Evolutionary conservation across 306 rosid species (phyloP), one percentile per base, ranked within the genome.

Genomic region (Gastrolobium bilobum): DNA sequence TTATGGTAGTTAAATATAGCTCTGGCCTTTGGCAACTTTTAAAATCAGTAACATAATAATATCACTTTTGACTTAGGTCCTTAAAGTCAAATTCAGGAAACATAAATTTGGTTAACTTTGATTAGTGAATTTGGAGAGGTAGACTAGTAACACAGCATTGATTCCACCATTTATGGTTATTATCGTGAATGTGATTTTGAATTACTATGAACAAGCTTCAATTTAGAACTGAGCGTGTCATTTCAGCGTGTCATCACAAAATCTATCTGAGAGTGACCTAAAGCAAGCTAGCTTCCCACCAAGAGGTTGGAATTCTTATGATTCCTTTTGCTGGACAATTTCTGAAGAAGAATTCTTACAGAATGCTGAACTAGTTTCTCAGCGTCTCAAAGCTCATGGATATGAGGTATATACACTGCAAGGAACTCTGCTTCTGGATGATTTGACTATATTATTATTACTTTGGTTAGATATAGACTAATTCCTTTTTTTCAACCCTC

Each of bases 291-390:
- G 76, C 79, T 48, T 85, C 78, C 99, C 99, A 6, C 98, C 97
- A 42, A 91, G 97, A 90, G 99, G 98, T 65, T 96, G 99, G 99
- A 96, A 96, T 84, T 93, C 99, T n/a, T 93, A 90, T 61, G 98
- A 96, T 83, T 87, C 98, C n/a, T 96, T 93, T 84, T 75, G 75
- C 83, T 95, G 99, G 99, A 91, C 85, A 13, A 77, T 95, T 81
- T 93, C 98, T 2, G 96, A 95, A 83, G 67, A 86, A 74, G 94
- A 93, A 58, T 90, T 88, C 86, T 83, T 90, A 67, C 74, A 85
- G 50, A 93, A 53, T 88, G 97, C 96, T 31, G 88, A 81, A 66
- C 60, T 82, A 44, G 71, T 95, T 39, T 86, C 98, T 39, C 42
- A 83, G 68, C 76, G 77, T 76, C 93, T 95, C 39, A 77, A 31